A percentile compares a stretch with the other conserved stretches of the same genome.
Evolutionary conservation across 2,329 filamentous ascomycete genomes (phyloP).

Genomic region (Aspergillus japonicus): DNA sequence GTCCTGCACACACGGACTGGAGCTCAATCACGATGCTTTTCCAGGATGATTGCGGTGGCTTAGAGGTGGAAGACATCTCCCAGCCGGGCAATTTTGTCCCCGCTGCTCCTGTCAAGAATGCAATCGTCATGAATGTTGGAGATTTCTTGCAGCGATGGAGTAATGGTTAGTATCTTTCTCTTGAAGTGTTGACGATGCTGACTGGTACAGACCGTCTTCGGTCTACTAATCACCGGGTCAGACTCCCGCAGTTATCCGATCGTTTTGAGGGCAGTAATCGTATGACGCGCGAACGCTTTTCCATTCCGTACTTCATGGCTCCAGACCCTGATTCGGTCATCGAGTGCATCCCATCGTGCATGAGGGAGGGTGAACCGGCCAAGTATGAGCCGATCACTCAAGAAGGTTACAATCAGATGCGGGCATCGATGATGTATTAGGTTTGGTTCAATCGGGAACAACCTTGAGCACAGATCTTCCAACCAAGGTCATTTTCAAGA

Average conservation of each 20-base stretch:
- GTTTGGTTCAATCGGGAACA: neutral
- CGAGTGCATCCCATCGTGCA: constrained; percentile 53
- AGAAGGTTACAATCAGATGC: constrained; percentile 38
- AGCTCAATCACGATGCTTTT: constrained; percentile 55
- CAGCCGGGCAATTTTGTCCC: constrained; percentile 43
- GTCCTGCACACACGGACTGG: constrained; percentile 57
- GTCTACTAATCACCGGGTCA: constrained; percentile 56
- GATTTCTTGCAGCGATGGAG: constrained; percentile 53
- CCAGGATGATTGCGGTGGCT: constrained; percentile 53
- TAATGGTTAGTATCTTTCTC: constrained; percentile 38
- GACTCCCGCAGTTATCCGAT: constrained; percentile 43
- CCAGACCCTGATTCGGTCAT: constrained; percentile 53
- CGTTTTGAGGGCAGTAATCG: constrained; percentile 39
- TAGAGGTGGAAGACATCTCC: constrained; percentile 51
- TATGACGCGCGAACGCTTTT: constrained; percentile 55
- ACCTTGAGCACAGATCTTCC: neutral
- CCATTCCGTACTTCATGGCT: constrained; percentile 60
- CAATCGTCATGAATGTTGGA: constrained; percentile 51
- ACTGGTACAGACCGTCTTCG: constrained; percentile 45
- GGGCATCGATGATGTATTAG: constrained; percentile 29
- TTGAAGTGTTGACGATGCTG: constrained; percentile 1
- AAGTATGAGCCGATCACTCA: constrained; percentile 54
- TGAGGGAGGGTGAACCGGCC: constrained; percentile 42
- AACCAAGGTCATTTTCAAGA: neutral
- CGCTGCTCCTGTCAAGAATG: constrained; percentile 41